Percentiles rank a stretch among this genome's conserved stretches.
Evolutionary conservation across 306 rosid species (phyloP).

Genomic region (Neltuma alba): DNA sequence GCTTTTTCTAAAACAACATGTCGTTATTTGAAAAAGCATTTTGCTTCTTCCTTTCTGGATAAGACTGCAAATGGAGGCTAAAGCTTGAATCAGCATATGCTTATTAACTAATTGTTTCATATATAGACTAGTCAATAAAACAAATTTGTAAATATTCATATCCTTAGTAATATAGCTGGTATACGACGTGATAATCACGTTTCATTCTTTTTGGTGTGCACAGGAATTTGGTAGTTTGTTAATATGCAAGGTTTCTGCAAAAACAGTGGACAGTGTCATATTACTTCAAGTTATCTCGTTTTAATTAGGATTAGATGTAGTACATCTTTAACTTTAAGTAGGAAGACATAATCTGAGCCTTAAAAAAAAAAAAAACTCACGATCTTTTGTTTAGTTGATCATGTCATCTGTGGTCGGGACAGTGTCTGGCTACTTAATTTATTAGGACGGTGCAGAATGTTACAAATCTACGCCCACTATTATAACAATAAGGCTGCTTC

Average conservation of each 20-base stretch:
- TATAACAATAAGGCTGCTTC: background rate
- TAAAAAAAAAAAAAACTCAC: too few species aligned
- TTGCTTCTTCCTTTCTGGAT: conserved; percentile 7
- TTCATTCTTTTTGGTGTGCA: conserved; percentile 10
- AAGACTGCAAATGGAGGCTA: conserved; percentile 33
- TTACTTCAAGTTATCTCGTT: too few species aligned
- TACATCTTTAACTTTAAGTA: background rate
- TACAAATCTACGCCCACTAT: background rate
- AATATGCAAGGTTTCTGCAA: background rate
- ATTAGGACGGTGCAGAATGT: conserved; percentile 8
- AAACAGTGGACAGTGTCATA: background rate
- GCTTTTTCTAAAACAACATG: conserved; percentile 20
- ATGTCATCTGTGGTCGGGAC: background rate
- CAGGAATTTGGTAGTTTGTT: conserved; percentile 5
- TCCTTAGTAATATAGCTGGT: background rate
- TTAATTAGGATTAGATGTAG: too few species aligned
- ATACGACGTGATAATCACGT: conserved; percentile 31
- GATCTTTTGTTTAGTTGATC: too few species aligned
- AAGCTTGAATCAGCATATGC: conserved; percentile 6
- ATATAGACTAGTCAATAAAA: background rate
- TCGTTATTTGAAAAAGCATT: conserved; percentile 12
- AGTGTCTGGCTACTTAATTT: background rate
- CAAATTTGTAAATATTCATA: background rate
- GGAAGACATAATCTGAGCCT: conserved; percentile 23
- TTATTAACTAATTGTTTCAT: background rate